These are phyloP conservation scores for Strobilomyces confusus DNA, from an alignment of 768 basidiomycete genomes.

Conservation along the genomic window DNA sequence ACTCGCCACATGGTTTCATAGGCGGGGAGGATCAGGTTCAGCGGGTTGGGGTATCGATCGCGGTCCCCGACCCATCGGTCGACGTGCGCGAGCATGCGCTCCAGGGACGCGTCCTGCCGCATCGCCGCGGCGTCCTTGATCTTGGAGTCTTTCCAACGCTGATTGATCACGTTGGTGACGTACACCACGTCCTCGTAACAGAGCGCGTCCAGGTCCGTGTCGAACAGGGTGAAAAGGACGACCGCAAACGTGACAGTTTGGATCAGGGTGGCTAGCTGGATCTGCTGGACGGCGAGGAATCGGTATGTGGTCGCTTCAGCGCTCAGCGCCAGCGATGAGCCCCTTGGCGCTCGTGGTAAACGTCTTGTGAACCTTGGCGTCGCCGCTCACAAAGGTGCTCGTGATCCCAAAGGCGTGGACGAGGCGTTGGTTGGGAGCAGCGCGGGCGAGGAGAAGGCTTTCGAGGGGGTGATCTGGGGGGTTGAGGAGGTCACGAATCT, in stretches of 20 bases:
- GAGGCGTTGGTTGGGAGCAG: conserved; percentile 22
- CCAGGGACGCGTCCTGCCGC: conserved; percentile 29
- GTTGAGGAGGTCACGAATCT: conserved; percentile 13
- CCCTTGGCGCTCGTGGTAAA: conserved; percentile 24
- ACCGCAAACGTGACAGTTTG: conserved; percentile 42
- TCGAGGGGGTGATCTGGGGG: conserved; percentile 12
- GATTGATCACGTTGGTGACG: conserved; percentile 40
- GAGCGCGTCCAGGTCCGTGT: conserved; percentile 29
- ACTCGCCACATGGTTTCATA: conserved; percentile 67
- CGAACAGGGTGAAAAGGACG: conserved; percentile 40
- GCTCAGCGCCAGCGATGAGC: conserved; percentile 12
- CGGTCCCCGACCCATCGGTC: conserved; percentile 34
- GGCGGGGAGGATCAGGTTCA: conserved; percentile 55
- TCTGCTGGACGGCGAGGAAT: conserved; percentile 9
- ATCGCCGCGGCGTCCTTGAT: conserved; percentile 6
- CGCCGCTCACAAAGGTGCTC: conserved; percentile 50
- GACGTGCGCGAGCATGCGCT: conserved; percentile 27
- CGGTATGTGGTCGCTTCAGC: conserved; percentile 11
- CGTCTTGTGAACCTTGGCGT: conserved; percentile 26
- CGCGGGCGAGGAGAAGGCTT: conserved; percentile 17
- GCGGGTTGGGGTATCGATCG: conserved; percentile 31
- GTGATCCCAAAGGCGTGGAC: conserved; percentile 30
- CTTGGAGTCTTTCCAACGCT: conserved; percentile 26
- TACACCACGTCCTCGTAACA: conserved; percentile 33
- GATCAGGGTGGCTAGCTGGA: conserved; percentile 37